Evolutionary conservation across 2,329 filamentous ascomycete genomes (phyloP).

Genomic region (Pseudogymnoascus sp.): DNA sequence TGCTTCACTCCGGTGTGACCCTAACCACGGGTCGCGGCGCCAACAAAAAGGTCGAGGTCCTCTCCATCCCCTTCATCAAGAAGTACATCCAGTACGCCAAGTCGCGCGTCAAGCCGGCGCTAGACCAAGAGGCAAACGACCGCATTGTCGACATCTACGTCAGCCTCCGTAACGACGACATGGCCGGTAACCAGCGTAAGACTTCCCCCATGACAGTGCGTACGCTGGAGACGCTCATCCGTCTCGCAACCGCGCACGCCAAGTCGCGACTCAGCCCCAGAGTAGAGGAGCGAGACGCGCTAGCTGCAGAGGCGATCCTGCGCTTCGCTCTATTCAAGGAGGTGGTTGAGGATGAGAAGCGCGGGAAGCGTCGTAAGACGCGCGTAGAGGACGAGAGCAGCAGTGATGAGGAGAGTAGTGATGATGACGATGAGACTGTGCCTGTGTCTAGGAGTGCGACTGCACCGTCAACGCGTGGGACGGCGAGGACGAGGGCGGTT

Average conservation of each 20-base stretch:
- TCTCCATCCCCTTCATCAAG: slow-evolving; percentile 97
- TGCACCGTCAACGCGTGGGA: slow-evolving; percentile 18
- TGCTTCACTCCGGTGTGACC: slow-evolving; percentile 88
- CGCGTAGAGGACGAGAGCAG: slow-evolving; percentile 50
- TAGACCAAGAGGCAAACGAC: slow-evolving; percentile 86
- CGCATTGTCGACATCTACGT: slow-evolving; percentile 90
- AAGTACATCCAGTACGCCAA: slow-evolving; percentile 99
- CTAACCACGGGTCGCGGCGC: slow-evolving; percentile 66
- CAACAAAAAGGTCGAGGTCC: slow-evolving; percentile 72
- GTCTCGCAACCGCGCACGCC: slow-evolving; percentile 90
- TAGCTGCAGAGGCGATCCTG: slow-evolving; percentile 80
- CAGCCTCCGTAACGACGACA: slow-evolving; percentile 86
- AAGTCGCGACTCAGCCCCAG: slow-evolving; percentile 82
- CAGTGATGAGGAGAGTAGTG: slow-evolving; percentile 55
- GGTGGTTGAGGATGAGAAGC: slow-evolving; percentile 70
- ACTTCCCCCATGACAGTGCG: slow-evolving; percentile 94
- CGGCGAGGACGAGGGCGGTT: slow-evolving; percentile 28
- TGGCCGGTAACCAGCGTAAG: slow-evolving; percentile 86
- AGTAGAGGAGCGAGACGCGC: slow-evolving; percentile 83
- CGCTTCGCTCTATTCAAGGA: slow-evolving; percentile 97
- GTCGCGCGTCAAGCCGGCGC: slow-evolving; percentile 75
- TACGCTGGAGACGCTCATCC: slow-evolving; percentile 96
- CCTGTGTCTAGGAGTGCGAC: slow-evolving; percentile 20
- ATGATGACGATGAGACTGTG: slow-evolving; percentile 32
- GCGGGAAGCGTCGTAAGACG: slow-evolving; percentile 74